Percentiles rank a stretch among this genome's conserved stretches.
Conservation (phyloP, 345 rosid species). For the Salix arbutifolia region DNA sequence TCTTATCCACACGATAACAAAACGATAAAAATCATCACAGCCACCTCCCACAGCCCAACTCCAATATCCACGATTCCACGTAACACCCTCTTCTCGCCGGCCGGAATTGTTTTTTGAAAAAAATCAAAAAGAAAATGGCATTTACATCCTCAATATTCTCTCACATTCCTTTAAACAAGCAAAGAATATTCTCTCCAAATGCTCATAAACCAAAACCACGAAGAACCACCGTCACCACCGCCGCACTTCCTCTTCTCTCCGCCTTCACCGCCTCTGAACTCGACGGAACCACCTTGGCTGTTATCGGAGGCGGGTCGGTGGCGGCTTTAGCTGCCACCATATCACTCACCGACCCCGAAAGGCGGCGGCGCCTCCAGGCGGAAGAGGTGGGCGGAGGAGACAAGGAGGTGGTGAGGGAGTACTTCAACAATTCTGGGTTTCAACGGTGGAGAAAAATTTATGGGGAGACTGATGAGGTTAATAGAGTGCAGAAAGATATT, state of each 20-base stretch:
- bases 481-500: constrained; percentile 73
- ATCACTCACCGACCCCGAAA: constrained; percentile 72
- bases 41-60: background rate
- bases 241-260: constrained; percentile 39
- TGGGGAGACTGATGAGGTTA: constrained; percentile 84
- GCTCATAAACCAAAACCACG: constrained; percentile 22
- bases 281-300: constrained; percentile 62
- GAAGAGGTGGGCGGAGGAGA: constrained; percentile 92
- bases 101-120: constrained; percentile 1
- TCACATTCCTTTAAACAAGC: constrained; percentile 29
- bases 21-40: background rate
- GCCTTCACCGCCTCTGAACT: constrained; percentile 44
- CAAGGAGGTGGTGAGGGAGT: constrained; percentile 88
- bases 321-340: constrained; percentile 81
- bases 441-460: constrained; percentile 95
- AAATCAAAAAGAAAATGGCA: constrained; percentile 40
- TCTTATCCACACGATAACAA: constrained; percentile 31
- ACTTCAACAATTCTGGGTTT: constrained; percentile 81
- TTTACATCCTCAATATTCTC: constrained; percentile 50
- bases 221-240: constrained; percentile 19
- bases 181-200: constrained; percentile 25
- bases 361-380: constrained; percentile 74
- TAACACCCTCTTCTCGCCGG: constrained; percentile 19
- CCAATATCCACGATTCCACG: constrained; percentile 9
- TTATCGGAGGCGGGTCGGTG: constrained; percentile 75